Base-by-base conservation (phyloP, 2,329 filamentous ascomycete species). In the Aspergillus clavatus region DNA sequence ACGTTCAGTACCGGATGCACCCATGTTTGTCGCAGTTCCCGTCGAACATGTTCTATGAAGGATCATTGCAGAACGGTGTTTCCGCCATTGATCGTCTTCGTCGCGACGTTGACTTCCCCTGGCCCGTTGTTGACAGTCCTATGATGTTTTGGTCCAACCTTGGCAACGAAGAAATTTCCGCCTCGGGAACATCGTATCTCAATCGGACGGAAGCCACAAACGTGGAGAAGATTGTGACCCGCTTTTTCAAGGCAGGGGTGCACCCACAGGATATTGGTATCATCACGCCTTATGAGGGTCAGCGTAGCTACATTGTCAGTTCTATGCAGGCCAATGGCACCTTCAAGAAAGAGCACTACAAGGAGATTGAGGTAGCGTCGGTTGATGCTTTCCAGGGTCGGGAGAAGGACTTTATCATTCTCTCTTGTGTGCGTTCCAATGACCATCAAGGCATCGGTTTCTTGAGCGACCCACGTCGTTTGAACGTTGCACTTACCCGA, bases 131-230 rank as follows among this genome's bases (percentile, higher is more conserved):
- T 16, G 91, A 97, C 65, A 89, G 84, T 57, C 93, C 93, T 3
- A 98, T 98, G 93, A 97, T 97, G 93, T 98, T 98, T 73, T 98
- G 93, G 93, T 95, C 89, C 21, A 98, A 98, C 65, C 75, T 96
- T 44, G 93, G 93, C 48, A 95, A 94, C 48, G 93, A 98, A 69
- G 93, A 98, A 69, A 98, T 98, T 40, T 96, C 91, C 5, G 93
- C 93, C 1, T 96, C 90, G 21, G 93, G 93, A 62, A 98, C 93
- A 2, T 97, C 91, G 2, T 98, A 98, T 63, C 84, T 98, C 55
- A 98, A 98, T 70, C 87, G 93, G 38, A 97, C 93, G 1, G 93
- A 98, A 68, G 90, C 93, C 3, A 87, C 89, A 38, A 97, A 97
- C 54, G 93, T 98, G 24, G 93, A 98, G 72, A 98, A 98, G 77